Base-by-base conservation (phyloP, 495 filamentous ascomycete genomes). In the Penicillium maclennaniae region DNA sequence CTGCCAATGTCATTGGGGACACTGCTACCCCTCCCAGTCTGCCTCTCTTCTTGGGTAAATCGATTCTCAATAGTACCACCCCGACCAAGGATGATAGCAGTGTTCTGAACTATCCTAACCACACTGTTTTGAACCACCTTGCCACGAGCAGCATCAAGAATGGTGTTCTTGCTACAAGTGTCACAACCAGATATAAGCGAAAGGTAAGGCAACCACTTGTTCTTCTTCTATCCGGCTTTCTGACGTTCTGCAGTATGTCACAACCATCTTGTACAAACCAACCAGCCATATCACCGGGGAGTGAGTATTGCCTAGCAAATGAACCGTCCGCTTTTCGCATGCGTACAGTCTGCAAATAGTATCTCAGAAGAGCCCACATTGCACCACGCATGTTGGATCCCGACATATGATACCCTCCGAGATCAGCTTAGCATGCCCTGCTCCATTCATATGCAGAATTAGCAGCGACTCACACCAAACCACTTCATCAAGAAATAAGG, bases 111-210 rank as follows among this genome's bases (percentile, higher is more conserved):
- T 91, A 96, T 76, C 93, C 93, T 14, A 98, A 97, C 60, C 93
- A 98, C 58, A 96, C 93, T 3, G 90, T 98, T 23, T 72, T 98
- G 58, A 98, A 98, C 58, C 93, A 98, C 68, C 75, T 98, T 43
- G 92, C 92, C n/a, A 98, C 93, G 4, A 96, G 91, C 75, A 96
- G 91, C 69, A 98, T 98, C 69, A 97, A 96, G 71, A 88, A 95
- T 53, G 87, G 89, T 49, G 88, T 97, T 25, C 79, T 98, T 53
- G 93, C 95, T n/a, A 93, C 95, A 4, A 96, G 91, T 65, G 93
- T 90, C 16, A 98, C 93, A 15, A 98, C 95, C 17, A 81, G 93
- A 72, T 97, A 97, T 69, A 92, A 90, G 76, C 86, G 85, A 67
- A 98, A 98, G 86, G 93, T 95, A 74, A 58, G 73, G 20, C 38